Percentiles rank a stretch among this genome's conserved stretches.
These are phyloP conservation scores for Pseudoneurospora amorphoporcata DNA, from an alignment of 495 filamentous ascomycete species.

Conservation along the genomic window DNA sequence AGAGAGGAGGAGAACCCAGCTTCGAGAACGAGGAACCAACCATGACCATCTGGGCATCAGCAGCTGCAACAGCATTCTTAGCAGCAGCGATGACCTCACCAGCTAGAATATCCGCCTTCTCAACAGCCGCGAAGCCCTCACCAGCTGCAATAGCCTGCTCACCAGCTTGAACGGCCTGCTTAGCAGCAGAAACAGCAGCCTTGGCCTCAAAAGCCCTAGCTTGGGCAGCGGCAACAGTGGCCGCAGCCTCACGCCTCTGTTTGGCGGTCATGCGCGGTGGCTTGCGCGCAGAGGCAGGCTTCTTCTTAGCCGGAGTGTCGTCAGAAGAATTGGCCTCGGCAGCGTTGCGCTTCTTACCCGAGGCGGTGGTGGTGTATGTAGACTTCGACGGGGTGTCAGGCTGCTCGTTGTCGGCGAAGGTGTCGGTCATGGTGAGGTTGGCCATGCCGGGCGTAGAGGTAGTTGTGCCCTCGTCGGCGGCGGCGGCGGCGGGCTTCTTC, in stretches of 20 bases:
- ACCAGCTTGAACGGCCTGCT: too few relatives aligned
- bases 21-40: not conserved
- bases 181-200: too few relatives aligned
- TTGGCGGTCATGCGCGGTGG: not conserved
- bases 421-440: not conserved
- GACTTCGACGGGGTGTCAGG: not conserved
- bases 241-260: not conserved
- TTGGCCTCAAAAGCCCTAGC: too few relatives aligned
- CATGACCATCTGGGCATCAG: not conserved
- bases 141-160: too few relatives aligned
- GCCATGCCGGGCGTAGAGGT: not conserved
- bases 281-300: not conserved
- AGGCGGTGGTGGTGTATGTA: not conserved
- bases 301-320: not conserved
- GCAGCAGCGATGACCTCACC: not conserved
- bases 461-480: not conserved
- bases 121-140: too few relatives aligned
- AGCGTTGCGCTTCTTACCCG: not conserved
- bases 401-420: not conserved
- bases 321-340: not conserved
- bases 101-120: too few relatives aligned
- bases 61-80: not conserved
- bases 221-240: not conserved
- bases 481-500: not conserved
- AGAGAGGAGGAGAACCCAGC: not conserved